Percentiles rank a stretch among this genome's conserved stretches.
Evolutionary conservation across 768 basidiomycete species (phyloP).

Genomic region (Podaxis carcinomalis): DNA sequence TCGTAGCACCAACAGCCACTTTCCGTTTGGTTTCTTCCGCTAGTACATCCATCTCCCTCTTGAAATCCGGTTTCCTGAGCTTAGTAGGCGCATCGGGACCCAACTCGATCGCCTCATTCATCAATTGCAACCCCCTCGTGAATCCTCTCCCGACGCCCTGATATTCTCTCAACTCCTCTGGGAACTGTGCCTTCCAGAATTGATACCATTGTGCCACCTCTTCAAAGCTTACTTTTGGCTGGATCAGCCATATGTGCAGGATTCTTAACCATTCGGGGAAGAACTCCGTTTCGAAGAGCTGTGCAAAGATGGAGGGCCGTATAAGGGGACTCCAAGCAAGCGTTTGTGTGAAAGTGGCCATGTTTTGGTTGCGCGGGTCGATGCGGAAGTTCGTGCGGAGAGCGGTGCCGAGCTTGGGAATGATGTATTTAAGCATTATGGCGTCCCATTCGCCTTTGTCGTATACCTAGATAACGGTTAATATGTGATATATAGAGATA

Average conservation of each 20-base stretch:
- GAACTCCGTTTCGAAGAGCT: constrained; percentile 87
- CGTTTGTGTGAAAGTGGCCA: constrained; percentile 74
- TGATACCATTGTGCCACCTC: constrained; percentile 93
- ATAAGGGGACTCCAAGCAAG: constrained; percentile 75
- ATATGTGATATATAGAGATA: neutral
- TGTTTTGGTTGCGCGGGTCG: constrained; percentile 88
- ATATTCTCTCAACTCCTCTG: constrained; percentile 63
- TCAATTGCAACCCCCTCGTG: constrained; percentile 82
- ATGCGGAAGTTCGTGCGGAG: constrained; percentile 84
- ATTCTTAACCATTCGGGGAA: constrained; percentile 97
- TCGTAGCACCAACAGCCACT: constrained; percentile 15
- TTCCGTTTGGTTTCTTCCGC: constrained; percentile 5
- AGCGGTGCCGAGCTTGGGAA: constrained; percentile 83
- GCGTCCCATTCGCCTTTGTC: constrained; percentile 83
- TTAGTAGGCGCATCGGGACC: constrained; percentile 70
- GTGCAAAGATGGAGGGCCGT: constrained; percentile 71
- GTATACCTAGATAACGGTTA: constrained; percentile 53
- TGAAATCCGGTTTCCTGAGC: constrained; percentile 65
- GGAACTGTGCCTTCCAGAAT: constrained; percentile 82
- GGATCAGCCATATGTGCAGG: constrained; percentile 89
- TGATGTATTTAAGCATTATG: constrained; percentile 83
- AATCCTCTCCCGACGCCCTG: constrained; percentile 75
- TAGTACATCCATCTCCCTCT: constrained; percentile 33
- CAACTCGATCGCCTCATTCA: constrained; percentile 91
- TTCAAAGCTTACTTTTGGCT: constrained; percentile 81